Evolutionary conservation across 805 yeast species (phyloP), one percentile per base, ranked within the genome.

Genomic region (Saccharomycopsis microspora): DNA sequence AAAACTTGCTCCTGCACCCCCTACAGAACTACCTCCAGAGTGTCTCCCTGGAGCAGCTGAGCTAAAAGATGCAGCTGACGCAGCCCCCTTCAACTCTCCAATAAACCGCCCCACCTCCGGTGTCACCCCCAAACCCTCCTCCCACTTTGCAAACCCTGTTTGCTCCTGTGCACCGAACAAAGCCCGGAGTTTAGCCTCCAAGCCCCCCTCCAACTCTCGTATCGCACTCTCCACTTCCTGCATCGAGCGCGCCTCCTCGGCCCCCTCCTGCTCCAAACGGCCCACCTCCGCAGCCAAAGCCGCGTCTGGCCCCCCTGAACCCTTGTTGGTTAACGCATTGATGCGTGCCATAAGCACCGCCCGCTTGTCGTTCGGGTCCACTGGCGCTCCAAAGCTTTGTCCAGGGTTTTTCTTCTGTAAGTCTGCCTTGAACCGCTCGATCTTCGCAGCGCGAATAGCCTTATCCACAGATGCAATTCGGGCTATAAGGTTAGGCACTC

Each of bases 321-420:
- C 44, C 57, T 80, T 82, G 4, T 96, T 96, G 0, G 97, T 89
- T 57, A 90, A 73, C 3, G 90, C 86, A 32, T 96, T 95, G 95
- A 90, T 88, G 56, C 95, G 75, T 44, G 89, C 85, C 54, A 80
- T 79, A 56, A 93, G 69, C 48, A 80, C 66, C 39, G 90, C 94
- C 59, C 84, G 82, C 51, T 78, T 78, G 32, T 97, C 97, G 58
- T 82, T 78, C 42, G 87, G 82, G 5, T 97, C 97, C 4, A 93
- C 39, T 10, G 32, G 36, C 4, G 32, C 76, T 4, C 96, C 97
- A 31, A 71, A 69, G 64, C 87, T 71, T 3, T 80, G 71, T 2
- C 78, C 73, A 7, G 96, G 96, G 57, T 84, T 74, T 53, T 76
- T 77, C 55, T 72, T 76, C 43, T 68, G 71, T 54, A 81, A 64